A percentile compares a stretch with the other conserved stretches of the same genome.
Evolutionary conservation across 2,329 filamentous ascomycete species (phyloP).

Genomic region (Huntiella moniliformis): DNA sequence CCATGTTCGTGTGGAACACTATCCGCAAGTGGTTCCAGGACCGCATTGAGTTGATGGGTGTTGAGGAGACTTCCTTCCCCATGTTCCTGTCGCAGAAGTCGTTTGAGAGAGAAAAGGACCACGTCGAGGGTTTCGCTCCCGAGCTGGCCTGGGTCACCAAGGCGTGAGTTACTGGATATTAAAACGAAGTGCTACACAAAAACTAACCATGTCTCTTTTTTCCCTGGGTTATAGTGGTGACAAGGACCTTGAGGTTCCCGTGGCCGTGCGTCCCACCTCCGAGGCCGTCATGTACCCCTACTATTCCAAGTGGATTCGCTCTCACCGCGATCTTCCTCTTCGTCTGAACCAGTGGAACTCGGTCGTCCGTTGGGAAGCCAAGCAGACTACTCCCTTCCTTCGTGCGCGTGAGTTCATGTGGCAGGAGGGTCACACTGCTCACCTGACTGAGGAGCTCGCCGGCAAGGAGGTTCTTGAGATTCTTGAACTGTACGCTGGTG

Average conservation of each 20-base stretch:
- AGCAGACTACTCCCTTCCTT: constrained; percentile 75
- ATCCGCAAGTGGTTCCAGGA: constrained; percentile 50
- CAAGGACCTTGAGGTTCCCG: constrained; percentile 70
- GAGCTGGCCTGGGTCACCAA: constrained; percentile 81
- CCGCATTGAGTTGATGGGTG: constrained; percentile 75
- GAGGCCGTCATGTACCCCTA: constrained; percentile 86
- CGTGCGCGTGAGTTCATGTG: constrained; percentile 89
- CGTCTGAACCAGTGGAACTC: constrained; percentile 98
- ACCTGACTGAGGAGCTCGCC: constrained; percentile 66
- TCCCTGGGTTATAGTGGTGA: constrained; percentile 46
- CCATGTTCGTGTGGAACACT: constrained; percentile 48
- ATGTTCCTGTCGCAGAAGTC: constrained; percentile 90
- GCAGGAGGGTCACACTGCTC: constrained; percentile 89
- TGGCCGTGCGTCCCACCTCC: constrained; percentile 49
- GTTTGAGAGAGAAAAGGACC: constrained; percentile 73
- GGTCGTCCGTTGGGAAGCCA: constrained; percentile 84
- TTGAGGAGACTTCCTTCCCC: constrained; percentile 91
- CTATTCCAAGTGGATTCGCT: constrained; percentile 93
- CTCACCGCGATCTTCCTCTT: constrained; percentile 82
- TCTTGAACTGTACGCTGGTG: constrained; percentile 73
- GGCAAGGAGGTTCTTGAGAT: constrained; percentile 81
- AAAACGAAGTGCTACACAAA: neutral
- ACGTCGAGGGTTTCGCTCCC: constrained; percentile 96
- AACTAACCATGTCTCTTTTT: neutral
- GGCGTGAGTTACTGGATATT: constrained; percentile 32